Percentiles rank a stretch among this genome's conserved stretches.
Conservation (phyloP, 2,329 filamentous ascomycete genomes). For the Claviceps paspali region DNA sequence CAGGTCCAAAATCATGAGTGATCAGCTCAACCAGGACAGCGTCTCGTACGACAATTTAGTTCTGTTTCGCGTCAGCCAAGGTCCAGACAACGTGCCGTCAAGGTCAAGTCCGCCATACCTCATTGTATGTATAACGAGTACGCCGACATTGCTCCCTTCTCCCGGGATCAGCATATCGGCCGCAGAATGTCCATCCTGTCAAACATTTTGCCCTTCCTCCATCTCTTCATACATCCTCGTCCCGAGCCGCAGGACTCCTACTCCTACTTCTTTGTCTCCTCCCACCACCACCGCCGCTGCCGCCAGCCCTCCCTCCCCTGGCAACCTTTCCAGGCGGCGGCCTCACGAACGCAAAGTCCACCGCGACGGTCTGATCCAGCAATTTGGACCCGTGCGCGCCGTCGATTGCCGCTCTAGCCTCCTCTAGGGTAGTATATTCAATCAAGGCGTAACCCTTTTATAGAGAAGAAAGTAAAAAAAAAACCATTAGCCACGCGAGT, state of each 20-base stretch:
- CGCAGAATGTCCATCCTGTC: background rate
- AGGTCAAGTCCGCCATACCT: background rate
- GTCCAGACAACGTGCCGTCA: background rate
- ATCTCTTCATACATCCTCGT: conserved; percentile 14
- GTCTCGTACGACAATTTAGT: background rate
- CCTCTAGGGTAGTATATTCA: conserved; percentile 65
- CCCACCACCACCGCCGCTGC: conserved; percentile 14
- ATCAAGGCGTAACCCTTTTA: conserved; percentile 82
- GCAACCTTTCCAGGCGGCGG: conserved; percentile 46
- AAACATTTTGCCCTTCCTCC: background rate
- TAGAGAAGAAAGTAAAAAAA: no score
- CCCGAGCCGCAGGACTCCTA: conserved; percentile 25
- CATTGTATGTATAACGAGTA: background rate
- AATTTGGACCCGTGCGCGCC: conserved; percentile 63
- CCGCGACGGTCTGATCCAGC: conserved; percentile 64
- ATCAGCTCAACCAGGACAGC: no score
- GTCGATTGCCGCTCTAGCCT: conserved; percentile 70
- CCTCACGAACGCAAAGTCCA: conserved; percentile 76
- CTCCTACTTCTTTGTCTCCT: conserved; percentile 33
- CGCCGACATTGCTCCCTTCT: conserved; percentile 7
- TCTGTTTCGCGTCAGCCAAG: background rate
- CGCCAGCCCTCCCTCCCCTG: conserved; percentile 19
- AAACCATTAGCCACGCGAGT: no score
- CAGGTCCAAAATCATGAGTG: no score
- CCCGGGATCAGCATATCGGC: conserved; percentile 6